Evolutionary conservation across 225 moss, liverwort and hornwort genomes (phyloP).

Genomic region (Antitrichia curtipendula): DNA sequence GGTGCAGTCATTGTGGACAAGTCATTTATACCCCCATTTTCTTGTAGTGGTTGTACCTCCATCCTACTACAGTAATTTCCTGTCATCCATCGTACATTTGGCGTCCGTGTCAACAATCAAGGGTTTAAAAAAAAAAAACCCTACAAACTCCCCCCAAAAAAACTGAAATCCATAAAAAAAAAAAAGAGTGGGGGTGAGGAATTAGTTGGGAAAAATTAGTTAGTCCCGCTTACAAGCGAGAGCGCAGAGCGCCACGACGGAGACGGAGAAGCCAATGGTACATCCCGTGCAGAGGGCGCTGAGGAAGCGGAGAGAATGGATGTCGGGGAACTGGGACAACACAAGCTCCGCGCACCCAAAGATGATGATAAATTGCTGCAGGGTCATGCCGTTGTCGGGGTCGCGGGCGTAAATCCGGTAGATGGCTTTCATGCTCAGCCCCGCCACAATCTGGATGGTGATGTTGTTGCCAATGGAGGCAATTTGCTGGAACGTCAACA

Average conservation of each 20-base stretch:
- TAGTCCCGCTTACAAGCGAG: constrained; percentile 28
- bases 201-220: too few species aligned
- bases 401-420: neutral
- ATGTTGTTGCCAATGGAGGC: constrained; percentile 77
- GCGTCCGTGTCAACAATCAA: too few species aligned
- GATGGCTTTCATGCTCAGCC: constrained; percentile 59
- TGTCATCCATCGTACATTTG: too few species aligned
- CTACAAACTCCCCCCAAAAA: neutral
- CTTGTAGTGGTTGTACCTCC: too few species aligned
- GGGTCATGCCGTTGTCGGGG: neutral
- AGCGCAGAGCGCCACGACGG: constrained; percentile 27
- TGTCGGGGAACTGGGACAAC: constrained; percentile 52
- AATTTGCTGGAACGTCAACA: constrained; percentile 48
- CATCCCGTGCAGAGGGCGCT: constrained; percentile 46
- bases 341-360: constrained; percentile 38
- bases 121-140: too few species aligned
- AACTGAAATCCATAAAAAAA: neutral
- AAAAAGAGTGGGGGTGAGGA: too few species aligned
- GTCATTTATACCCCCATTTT: too few species aligned
- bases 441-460: constrained; percentile 63
- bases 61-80: too few species aligned
- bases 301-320: constrained; percentile 49
- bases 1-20: too few species aligned
- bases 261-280: constrained; percentile 48
- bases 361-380: constrained; percentile 64